phyloP scores from a whole-genome alignment of 345 rosid species.

The Eucalyptus cloeziana region DNA sequence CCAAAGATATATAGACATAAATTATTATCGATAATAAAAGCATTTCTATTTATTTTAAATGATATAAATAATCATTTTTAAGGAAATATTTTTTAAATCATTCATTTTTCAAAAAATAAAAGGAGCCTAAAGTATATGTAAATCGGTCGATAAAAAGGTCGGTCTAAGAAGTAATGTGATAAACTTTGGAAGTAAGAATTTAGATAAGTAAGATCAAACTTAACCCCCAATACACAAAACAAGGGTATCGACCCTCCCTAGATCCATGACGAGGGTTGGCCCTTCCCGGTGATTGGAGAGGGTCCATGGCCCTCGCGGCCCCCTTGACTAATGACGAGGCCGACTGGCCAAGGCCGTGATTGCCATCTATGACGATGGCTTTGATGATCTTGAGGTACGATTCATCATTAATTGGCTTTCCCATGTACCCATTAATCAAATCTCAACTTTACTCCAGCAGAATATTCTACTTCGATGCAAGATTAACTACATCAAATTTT shows the following conservation, averaged over 20 bases:
- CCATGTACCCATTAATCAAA: neutral
- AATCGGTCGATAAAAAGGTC: neutral
- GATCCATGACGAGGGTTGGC: neutral
- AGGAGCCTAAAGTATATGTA: neutral
- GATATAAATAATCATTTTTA: neutral
- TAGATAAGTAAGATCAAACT: neutral
- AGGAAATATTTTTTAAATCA: neutral
- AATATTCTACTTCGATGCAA: neutral
- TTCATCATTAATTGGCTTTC: neutral
- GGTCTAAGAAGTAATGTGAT: neutral
- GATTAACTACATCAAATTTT: neutral
- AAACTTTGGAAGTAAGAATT: neutral
- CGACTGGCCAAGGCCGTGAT: neutral
- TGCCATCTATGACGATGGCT: neutral
- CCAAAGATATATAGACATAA: neutral
- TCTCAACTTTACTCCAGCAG: neutral
- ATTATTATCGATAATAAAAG: rapidly evolving
- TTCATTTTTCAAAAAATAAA: neutral
- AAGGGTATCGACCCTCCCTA: neutral
- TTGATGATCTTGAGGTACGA: neutral
- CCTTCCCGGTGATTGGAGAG: neutral
- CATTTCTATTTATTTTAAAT: neutral
- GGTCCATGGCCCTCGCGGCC: neutral
- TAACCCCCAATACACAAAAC: neutral
- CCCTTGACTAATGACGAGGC: neutral